Evolutionary conservation across 2,329 filamentous ascomycete genomes (phyloP).

Genomic region (Trichoderma endophyticum): DNA sequence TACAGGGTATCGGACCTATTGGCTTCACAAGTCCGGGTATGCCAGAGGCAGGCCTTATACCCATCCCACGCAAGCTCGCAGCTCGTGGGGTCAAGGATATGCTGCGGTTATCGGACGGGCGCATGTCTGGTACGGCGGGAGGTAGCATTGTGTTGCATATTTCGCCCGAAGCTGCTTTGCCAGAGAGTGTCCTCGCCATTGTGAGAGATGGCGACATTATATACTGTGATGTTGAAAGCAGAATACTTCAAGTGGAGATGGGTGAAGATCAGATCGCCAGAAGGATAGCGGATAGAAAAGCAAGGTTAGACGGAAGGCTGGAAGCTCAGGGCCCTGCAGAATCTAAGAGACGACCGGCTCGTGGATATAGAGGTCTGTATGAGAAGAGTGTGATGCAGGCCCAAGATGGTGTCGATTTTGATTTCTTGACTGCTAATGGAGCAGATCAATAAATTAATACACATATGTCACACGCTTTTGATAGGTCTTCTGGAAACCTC

Average conservation of each 20-base stretch:
- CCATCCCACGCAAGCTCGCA: constrained; percentile 72
- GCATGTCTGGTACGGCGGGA: constrained; percentile 82
- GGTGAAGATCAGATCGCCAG: constrained; percentile 64
- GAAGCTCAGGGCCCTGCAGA: neutral
- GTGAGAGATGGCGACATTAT: constrained; percentile 74
- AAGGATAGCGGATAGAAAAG: neutral
- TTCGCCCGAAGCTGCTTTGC: constrained; percentile 75
- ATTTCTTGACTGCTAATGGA: constrained; percentile 53
- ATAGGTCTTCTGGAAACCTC: neutral
- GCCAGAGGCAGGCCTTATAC: constrained; percentile 72
- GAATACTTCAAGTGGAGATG: constrained; percentile 57
- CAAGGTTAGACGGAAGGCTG: neutral
- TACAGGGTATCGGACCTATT: constrained; percentile 85
- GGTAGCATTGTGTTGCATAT: constrained; percentile 90
- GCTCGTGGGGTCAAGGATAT: constrained; percentile 74
- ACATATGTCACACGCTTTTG: neutral
- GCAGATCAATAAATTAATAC: constrained; percentile 11
- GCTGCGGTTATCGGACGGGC: constrained; percentile 79
- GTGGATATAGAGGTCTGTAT: constrained; percentile 60
- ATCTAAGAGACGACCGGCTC: constrained; percentile 34
- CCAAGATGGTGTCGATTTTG: constrained; percentile 58
- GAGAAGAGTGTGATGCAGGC: constrained; percentile 59
- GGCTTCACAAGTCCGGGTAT: constrained; percentile 74
- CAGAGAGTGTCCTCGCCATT: constrained; percentile 73
- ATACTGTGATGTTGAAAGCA: constrained; percentile 70